Conservation (phyloP, 1,284 basidiomycete species). For the Paramarasmius palmivorus region DNA sequence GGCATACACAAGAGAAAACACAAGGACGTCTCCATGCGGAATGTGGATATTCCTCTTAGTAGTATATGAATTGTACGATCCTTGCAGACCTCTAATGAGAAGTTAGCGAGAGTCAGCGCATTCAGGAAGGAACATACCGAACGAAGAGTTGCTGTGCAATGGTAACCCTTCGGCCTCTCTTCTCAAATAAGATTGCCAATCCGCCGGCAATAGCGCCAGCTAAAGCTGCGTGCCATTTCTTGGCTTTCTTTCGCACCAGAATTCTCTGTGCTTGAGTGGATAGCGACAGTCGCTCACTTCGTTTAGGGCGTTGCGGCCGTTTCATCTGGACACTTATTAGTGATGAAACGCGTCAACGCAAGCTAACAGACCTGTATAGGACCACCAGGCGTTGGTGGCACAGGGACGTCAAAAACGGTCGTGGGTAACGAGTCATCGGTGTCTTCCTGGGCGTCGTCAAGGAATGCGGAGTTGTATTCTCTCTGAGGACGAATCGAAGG, state of each 20-base stretch:
- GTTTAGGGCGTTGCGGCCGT: constrained; percentile 28
- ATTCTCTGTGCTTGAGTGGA: constrained; percentile 62
- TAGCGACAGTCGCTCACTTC: constrained; percentile 54
- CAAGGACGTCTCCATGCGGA: constrained; percentile 83
- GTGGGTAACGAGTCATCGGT: constrained; percentile 23
- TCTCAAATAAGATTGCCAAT: constrained; percentile 85
- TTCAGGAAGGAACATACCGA: constrained; percentile 46
- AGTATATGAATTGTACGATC: constrained; percentile 77
- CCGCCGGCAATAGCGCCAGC: constrained; percentile 86
- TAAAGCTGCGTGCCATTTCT: constrained; percentile 85
- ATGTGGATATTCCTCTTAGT: constrained; percentile 68
- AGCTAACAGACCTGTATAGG: constrained; percentile 6
- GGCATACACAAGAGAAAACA: constrained; percentile 80
- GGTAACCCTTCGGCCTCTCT: constrained; percentile 61
- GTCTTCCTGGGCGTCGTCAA: constrained; percentile 29
- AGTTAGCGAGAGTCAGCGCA: not conserved
- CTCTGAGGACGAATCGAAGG: constrained; percentile 40
- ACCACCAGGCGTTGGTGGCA: constrained; percentile 19
- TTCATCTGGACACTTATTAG: constrained; percentile 16
- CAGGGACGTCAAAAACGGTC: constrained; percentile 26
- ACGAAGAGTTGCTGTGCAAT: constrained; percentile 94
- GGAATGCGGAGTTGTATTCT: constrained; percentile 35
- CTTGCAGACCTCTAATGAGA: constrained; percentile 71
- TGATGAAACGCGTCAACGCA: not conserved
- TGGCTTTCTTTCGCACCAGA: constrained; percentile 65